A percentile compares a stretch with the other conserved stretches of the same genome.
Evolutionary conservation across 129 eudicot genomes (phyloP).

Genomic region (Erigeron canadensis): DNA sequence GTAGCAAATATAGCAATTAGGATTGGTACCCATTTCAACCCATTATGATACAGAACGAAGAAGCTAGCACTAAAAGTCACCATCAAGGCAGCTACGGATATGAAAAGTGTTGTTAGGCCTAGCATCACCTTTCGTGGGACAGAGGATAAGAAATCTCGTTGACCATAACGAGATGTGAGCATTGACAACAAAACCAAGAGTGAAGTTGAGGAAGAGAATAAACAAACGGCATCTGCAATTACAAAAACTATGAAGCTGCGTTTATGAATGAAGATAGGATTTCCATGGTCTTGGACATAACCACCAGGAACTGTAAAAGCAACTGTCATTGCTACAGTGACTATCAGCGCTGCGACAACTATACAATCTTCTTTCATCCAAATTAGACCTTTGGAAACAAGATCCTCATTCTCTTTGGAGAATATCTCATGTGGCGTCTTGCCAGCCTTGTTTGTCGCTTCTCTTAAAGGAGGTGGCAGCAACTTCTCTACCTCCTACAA

Average conservation of each 20-base stretch:
- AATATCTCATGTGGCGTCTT: not conserved
- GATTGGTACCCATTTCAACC: too few relatives aligned
- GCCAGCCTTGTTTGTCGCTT: not conserved
- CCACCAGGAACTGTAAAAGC: not conserved
- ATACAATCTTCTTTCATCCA: not conserved
- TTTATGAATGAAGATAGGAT: not conserved
- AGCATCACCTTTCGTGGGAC: not conserved
- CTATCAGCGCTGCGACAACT: not conserved
- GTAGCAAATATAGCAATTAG: too few relatives aligned
- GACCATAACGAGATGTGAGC: not conserved
- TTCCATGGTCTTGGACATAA: not conserved
- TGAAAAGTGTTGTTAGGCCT: not conserved
- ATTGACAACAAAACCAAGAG: not conserved
- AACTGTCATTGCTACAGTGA: not conserved
- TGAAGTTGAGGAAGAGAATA: not conserved
- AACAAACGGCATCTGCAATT: not conserved
- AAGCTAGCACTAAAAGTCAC: slow-evolving; percentile 29
- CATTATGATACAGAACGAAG: not conserved
- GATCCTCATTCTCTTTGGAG: not conserved
- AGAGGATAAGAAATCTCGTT: not conserved
- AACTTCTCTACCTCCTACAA: not conserved
- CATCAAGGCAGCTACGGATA: slow-evolving; percentile 15
- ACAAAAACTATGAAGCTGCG: too few relatives aligned
- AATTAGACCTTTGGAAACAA: not conserved
- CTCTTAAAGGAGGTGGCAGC: not conserved